Percentiles rank a stretch among this genome's conserved stretches.
These are phyloP conservation scores for Aurinia saxatilis DNA, from an alignment of 345 rosid genomes.

Conservation along the genomic window DNA sequence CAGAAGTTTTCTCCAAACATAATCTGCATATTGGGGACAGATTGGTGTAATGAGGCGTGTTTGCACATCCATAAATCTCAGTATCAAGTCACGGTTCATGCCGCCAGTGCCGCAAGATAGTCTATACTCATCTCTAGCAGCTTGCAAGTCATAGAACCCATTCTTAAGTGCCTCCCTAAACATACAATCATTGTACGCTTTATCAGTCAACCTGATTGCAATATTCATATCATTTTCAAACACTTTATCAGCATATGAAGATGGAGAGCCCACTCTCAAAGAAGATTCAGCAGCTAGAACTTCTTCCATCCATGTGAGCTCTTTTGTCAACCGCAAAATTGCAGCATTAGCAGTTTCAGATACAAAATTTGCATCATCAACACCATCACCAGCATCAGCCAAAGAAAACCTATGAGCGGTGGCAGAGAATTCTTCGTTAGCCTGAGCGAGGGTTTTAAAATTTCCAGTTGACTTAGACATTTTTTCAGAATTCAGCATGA, in stretches of 20 bases:
- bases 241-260: constrained; percentile 77
- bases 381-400: constrained; percentile 98
- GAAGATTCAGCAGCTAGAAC: constrained; percentile 57
- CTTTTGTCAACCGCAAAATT: constrained; percentile 77
- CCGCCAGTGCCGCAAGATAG: constrained; percentile 70
- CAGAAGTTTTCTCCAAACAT: constrained; percentile 83
- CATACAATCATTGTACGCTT: constrained; percentile 59
- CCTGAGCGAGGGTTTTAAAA: constrained; percentile 77
- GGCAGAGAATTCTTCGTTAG: constrained; percentile 83
- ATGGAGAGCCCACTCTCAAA: constrained; percentile 60
- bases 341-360: constrained; percentile 90
- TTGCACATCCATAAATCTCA: constrained; percentile 85
- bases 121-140: constrained; percentile 90
- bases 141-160: constrained; percentile 90
- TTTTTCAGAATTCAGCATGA: constrained; percentile 91
- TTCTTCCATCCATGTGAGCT: constrained; percentile 92
- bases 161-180: constrained; percentile 87
- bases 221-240: constrained; percentile 86
- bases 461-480: constrained; percentile 98
- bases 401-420: constrained; percentile 82
- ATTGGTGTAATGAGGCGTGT: constrained; percentile 82
- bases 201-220: constrained; percentile 68
- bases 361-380: constrained; percentile 96
- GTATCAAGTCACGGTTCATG: constrained; percentile 62
- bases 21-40: constrained; percentile 89